Evolutionary conservation across 2,329 filamentous ascomycete genomes (phyloP), one percentile per base, ranked within the genome.

Genomic region (Cadophora luteo-olivacea): DNA sequence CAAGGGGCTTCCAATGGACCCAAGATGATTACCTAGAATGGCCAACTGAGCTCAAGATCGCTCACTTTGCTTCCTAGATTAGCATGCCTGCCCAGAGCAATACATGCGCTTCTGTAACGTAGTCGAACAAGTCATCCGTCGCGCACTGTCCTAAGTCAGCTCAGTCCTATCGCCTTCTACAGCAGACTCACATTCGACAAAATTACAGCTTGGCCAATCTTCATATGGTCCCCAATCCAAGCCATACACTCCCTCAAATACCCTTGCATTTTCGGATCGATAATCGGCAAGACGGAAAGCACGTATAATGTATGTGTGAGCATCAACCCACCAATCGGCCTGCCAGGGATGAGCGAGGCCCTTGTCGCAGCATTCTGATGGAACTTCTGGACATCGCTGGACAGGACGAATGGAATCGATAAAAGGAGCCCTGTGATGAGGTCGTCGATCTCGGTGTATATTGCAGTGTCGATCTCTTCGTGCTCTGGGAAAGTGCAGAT

Each of bases 171-270:
- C 7, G 19, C 24, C n/a, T 3, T 5, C 11, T 19, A 36, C 22
- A 29, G 19, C 19, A 49, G 25, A 48, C 60, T 67, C 66, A 76
- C 75, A 52, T 73, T 69, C 3, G 75, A 69, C 33, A 77, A 51
- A 25, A 74, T 55, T 6, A 70, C 64, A 19, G 72, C 76, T 58
- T 77, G 75, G n/a, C 74, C 74, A 48, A 77, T 70, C 3, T 72
- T 74, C 76, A 77, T 77, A 33, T 75, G 38, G 11, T 36, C 38
- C 7, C 73, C 75, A 49, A 77, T 74, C 76, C 75, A 77, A 16
- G 65, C 45, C n/a, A 77, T 64, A 68, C 71, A 75, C 4, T 69
- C 68, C 29, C 69, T 68, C 61, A 74, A 41, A 58, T 73, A 71
- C 12, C 51, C 29, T 51, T 67, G 65, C 45, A 69, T 51, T 25